Evolutionary conservation across 2,329 filamentous ascomycete genomes (phyloP).

Genomic region (Calonectria pteridis): DNA sequence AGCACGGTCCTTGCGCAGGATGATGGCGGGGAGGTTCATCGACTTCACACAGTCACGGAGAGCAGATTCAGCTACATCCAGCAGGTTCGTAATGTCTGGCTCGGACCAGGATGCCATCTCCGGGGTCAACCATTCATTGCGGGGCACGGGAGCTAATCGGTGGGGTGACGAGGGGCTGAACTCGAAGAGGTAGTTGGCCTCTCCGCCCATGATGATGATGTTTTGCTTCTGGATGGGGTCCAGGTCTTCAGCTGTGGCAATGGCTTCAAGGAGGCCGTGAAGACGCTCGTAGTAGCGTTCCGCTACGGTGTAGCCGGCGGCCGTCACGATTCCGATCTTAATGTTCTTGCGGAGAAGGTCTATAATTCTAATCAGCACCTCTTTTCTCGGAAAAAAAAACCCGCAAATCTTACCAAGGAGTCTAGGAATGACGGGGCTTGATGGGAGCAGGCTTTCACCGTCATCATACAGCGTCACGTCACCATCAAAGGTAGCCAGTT

Average conservation of each 20-base stretch:
- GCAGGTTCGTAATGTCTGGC: slow-evolving; percentile 80
- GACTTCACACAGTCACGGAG: slow-evolving; percentile 84
- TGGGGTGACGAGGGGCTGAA: slow-evolving; percentile 75
- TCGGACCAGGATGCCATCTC: slow-evolving; percentile 85
- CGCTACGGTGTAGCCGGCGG: slow-evolving; percentile 92
- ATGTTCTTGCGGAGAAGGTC: slow-evolving; percentile 83
- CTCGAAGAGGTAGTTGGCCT: slow-evolving; percentile 94
- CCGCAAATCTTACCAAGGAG: slow-evolving; percentile 59
- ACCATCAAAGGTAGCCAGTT: slow-evolving; percentile 95
- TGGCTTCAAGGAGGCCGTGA: slow-evolving; percentile 85
- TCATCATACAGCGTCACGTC: slow-evolving; percentile 97
- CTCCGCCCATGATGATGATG: slow-evolving; percentile 93
- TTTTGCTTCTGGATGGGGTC: slow-evolving; percentile 78
- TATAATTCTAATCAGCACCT: slow-evolving; percentile 33
- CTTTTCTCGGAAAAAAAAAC: neutral
- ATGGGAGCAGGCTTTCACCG: slow-evolving; percentile 80
- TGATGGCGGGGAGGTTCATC: slow-evolving; percentile 81
- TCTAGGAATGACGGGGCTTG: slow-evolving; percentile 81
- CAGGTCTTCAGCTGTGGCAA: slow-evolving; percentile 71
- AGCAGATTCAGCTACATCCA: slow-evolving; percentile 89
- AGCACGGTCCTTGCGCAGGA: slow-evolving; percentile 90
- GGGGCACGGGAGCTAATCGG: slow-evolving; percentile 76
- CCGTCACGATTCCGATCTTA: slow-evolving; percentile 94
- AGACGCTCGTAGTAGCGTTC: slow-evolving; percentile 88
- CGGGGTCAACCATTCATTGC: slow-evolving; percentile 78